These are phyloP conservation scores for barley (Hordeum vulgare) DNA, from an alignment of 176 grass and related monocot species.

Conservation along the genomic window DNA sequence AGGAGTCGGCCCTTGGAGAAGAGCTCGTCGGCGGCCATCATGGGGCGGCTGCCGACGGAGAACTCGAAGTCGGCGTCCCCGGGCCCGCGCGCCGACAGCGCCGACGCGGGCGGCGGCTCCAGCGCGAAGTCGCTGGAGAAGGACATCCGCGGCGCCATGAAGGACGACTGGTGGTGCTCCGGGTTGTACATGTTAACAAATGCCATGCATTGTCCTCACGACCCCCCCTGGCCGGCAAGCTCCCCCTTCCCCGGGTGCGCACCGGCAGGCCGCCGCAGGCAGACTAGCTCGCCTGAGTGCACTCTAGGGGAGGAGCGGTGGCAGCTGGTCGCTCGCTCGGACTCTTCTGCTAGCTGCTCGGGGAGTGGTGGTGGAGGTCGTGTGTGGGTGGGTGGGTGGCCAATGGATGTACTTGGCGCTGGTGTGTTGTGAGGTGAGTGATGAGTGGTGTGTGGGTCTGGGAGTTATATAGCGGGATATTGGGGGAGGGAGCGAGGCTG, in stretches of 20 bases:
- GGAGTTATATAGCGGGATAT: conserved; percentile 31
- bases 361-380: background rate
- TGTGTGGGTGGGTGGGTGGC: conserved; percentile 18
- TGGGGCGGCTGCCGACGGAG: conserved; percentile 79
- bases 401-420: conserved; percentile 23
- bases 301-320: background rate
- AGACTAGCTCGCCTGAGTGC: background rate
- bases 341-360: background rate
- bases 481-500: background rate
- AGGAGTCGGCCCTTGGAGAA: conserved; percentile 89
- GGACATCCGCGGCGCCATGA: conserved; percentile 84
- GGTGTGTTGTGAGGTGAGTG: background rate
- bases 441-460: background rate
- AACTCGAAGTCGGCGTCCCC: conserved; percentile 93
- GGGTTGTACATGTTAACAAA: conserved; percentile 89
- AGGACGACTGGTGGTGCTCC: conserved; percentile 60
- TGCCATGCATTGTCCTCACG: conserved; percentile 54
- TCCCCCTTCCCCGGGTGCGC: background rate
- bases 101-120: conserved; percentile 50
- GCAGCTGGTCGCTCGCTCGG: background rate
- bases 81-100: conserved; percentile 4
- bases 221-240: background rate
- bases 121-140: conserved; percentile 95
- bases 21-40: conserved; percentile 94
- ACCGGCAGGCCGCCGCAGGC: background rate